Conservation (phyloP, 1,139 yeast species). For the Candida dubliniensis region DNA sequence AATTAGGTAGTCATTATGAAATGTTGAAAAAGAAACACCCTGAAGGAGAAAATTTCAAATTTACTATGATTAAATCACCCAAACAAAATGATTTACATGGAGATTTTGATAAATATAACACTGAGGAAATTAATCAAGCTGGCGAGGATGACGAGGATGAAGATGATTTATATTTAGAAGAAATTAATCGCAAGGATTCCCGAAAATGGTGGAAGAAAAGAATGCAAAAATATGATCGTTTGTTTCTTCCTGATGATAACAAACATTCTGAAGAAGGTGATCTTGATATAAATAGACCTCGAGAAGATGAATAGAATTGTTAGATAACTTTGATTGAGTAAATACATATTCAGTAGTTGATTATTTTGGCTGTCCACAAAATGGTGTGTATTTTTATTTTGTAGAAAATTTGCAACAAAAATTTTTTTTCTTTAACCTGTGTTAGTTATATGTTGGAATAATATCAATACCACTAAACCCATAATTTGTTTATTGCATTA, state of each 20-base stretch:
- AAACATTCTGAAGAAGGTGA: slow-evolving; percentile 8
- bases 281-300: slow-evolving; percentile 10
- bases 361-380: no score
- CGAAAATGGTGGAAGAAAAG: slow-evolving; percentile 50
- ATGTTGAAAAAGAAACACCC: slow-evolving; percentile 16
- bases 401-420: no score
- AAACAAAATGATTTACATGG: slow-evolving; percentile 24
- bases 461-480: no score
- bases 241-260: slow-evolving; percentile 10
- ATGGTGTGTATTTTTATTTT: no score
- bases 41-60: slow-evolving; percentile 15
- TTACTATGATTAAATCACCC: slow-evolving; percentile 19
- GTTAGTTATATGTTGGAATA: no score
- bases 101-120: slow-evolving; percentile 14
- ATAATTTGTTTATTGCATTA: no score
- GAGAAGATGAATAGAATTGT: slow-evolving; percentile 1
- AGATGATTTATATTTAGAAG: slow-evolving; percentile 38
- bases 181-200: slow-evolving; percentile 37
- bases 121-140: slow-evolving; percentile 17
- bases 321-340: not conserved
- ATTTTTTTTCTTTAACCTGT: no score
- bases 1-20: slow-evolving; percentile 49
- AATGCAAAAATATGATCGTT: slow-evolving; percentile 33
- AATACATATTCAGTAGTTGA: not conserved
- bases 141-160: slow-evolving; percentile 37